Evolutionary conservation across 495 filamentous ascomycete species (phyloP).

Genomic region (Hamigera avellanea): DNA sequence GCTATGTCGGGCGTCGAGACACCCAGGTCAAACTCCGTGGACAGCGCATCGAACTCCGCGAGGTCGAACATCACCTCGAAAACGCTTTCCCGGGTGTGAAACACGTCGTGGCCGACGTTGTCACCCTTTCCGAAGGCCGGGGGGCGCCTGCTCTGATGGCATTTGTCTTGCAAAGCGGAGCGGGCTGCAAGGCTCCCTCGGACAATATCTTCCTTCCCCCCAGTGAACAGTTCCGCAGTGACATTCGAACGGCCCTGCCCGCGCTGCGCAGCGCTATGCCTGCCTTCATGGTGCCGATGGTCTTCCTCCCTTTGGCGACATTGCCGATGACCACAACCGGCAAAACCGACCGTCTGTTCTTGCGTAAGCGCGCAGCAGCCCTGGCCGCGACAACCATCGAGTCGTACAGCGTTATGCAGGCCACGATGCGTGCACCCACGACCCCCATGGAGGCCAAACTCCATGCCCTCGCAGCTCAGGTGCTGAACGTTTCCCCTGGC

Average conservation of each 20-base stretch:
- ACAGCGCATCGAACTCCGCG: conserved; percentile 39
- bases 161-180: background rate
- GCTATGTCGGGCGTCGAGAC: conserved; percentile 22
- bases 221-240: background rate
- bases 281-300: conserved; percentile 9
- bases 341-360: conserved; percentile 17
- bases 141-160: background rate
- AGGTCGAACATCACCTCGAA: conserved; percentile 35
- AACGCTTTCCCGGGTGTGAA: background rate
- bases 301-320: conserved; percentile 18
- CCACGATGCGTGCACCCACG: background rate
- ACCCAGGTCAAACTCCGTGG: conserved; percentile 40
- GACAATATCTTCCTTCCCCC: background rate
- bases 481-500: background rate
- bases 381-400: background rate
- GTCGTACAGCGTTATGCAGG: background rate
- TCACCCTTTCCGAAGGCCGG: background rate
- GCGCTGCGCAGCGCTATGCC: background rate
- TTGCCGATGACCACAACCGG: conserved; percentile 21
- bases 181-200: background rate
- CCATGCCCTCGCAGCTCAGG: background rate
- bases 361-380: conserved; percentile 3
- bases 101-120: conserved; percentile 2
- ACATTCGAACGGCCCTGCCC: background rate
- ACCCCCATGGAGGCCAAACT: background rate